Conservation (phyloP, 345 rosid species). For the Euphorbia peplus region DNA sequence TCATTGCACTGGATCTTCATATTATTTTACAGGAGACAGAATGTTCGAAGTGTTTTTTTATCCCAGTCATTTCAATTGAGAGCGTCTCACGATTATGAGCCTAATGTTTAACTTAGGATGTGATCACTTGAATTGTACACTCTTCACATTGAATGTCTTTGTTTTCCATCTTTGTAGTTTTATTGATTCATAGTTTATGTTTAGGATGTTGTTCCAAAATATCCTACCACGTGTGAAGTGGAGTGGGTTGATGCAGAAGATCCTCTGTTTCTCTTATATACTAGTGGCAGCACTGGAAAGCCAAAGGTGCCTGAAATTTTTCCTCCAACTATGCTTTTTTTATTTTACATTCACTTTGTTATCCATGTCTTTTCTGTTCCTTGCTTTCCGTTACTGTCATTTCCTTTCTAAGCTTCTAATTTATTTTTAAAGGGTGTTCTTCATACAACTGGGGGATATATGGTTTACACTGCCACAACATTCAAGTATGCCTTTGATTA, state of each 20-base stretch:
- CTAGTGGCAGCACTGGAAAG: constrained; percentile 99
- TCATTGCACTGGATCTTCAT: background rate
- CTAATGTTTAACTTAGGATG: background rate
- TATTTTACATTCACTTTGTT: background rate
- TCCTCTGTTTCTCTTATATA: constrained; percentile 89
- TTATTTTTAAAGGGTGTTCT: constrained; percentile 69
- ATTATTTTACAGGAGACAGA: background rate
- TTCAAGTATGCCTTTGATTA: constrained; percentile 98
- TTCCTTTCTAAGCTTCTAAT: constrained; percentile 8
- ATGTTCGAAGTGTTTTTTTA: background rate
- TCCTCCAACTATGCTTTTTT: constrained; percentile 1
- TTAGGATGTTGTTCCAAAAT: constrained; percentile 79
- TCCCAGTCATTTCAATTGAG: background rate
- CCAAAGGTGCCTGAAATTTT: constrained; percentile 63
- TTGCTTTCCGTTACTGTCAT: background rate
- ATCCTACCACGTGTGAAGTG: constrained; percentile 74
- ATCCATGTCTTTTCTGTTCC: background rate
- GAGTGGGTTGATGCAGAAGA: constrained; percentile 99
- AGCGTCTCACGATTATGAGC: background rate
- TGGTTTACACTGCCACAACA: constrained; percentile 92
- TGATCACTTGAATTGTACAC: background rate
- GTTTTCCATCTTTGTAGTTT: constrained; percentile 1
- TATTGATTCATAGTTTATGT: constrained; percentile 18
- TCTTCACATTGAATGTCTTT: background rate
- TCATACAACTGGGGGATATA: constrained; percentile 98